Percentiles rank a stretch among this genome's conserved stretches.
Conservation (phyloP, 345 rosid genomes). For the Gynandropsis gynandra region DNA sequence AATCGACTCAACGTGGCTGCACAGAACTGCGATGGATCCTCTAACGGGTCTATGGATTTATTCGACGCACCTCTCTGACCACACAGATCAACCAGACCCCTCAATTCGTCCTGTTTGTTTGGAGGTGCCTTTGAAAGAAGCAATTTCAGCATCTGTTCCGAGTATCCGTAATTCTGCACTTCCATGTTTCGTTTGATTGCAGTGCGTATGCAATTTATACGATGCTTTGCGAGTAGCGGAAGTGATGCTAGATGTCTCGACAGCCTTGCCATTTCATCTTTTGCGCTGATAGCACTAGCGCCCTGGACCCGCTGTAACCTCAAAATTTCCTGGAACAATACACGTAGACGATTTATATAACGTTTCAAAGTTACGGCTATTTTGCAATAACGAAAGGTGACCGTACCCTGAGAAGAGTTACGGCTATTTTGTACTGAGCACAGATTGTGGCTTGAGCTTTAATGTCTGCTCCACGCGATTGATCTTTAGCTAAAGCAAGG, state of each 20-base stretch:
- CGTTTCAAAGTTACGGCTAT: no score
- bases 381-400: no score
- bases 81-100: slow-evolving; percentile 84
- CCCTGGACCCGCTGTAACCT: slow-evolving; percentile 92
- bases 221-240: slow-evolving; percentile 86
- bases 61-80: slow-evolving; percentile 78
- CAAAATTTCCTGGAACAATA: no score
- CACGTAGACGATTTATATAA: no score
- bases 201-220: slow-evolving; percentile 90
- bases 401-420: slow-evolving; percentile 83
- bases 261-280: slow-evolving; percentile 95
- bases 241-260: slow-evolving; percentile 87
- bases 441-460: slow-evolving; percentile 97
- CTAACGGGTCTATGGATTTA: slow-evolving; percentile 91
- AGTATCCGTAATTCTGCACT: slow-evolving; percentile 85
- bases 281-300: slow-evolving; percentile 85
- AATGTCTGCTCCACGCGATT: slow-evolving; percentile 91
- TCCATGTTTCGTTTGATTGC: slow-evolving; percentile 97
- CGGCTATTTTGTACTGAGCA: slow-evolving; percentile 97
- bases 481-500: slow-evolving; percentile 92
- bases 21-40: slow-evolving; percentile 95
- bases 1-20: slow-evolving; percentile 90
- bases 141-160: slow-evolving; percentile 94
- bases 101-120: slow-evolving; percentile 80
- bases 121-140: slow-evolving; percentile 89